These are phyloP conservation scores for Cladosporium oxysporum DNA, from an alignment of 2,329 filamentous ascomycete species.

Conservation along the genomic window DNA sequence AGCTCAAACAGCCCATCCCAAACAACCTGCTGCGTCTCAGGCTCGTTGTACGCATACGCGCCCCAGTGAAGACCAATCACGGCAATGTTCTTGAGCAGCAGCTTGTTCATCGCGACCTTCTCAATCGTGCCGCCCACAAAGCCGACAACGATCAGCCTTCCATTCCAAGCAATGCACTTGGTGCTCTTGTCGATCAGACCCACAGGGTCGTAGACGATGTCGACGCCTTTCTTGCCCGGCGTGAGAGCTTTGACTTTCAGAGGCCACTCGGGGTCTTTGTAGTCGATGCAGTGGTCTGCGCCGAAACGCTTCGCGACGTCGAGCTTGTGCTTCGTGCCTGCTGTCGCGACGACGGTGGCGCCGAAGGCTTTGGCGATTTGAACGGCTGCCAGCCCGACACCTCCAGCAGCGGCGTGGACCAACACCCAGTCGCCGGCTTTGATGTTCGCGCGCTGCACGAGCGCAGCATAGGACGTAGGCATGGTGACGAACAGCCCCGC, in stretches of 20 bases:
- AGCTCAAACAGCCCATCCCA: constrained; percentile 82
- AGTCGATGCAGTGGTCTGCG: constrained; percentile 81
- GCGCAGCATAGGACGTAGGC: constrained; percentile 81
- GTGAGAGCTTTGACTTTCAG: constrained; percentile 75
- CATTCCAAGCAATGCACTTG: constrained; percentile 94
- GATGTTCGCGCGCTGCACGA: constrained; percentile 76
- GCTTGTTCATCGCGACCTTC: constrained; percentile 88
- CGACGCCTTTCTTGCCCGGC: constrained; percentile 71
- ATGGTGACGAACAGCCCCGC: constrained; percentile 90
- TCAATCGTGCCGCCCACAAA: constrained; percentile 87
- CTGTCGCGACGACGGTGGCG: constrained; percentile 90
- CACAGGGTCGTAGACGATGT: constrained; percentile 94
- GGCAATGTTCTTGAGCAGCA: constrained; percentile 89
- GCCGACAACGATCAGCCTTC: constrained; percentile 80
- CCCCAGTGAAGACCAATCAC: constrained; percentile 93
- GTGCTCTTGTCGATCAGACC: constrained; percentile 84
- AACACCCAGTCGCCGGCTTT: constrained; percentile 82
- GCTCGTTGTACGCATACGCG: constrained; percentile 73
- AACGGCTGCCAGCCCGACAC: constrained; percentile 87
- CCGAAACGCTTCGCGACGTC: constrained; percentile 77
- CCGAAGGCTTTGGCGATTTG: constrained; percentile 92
- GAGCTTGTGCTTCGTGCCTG: constrained; percentile 76
- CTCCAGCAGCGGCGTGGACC: constrained; percentile 88
- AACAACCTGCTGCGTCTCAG: constrained; percentile 67
- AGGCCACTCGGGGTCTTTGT: constrained; percentile 64